Conservation (phyloP, 805 yeast genomes). For the Starmerella asiatica region DNA sequence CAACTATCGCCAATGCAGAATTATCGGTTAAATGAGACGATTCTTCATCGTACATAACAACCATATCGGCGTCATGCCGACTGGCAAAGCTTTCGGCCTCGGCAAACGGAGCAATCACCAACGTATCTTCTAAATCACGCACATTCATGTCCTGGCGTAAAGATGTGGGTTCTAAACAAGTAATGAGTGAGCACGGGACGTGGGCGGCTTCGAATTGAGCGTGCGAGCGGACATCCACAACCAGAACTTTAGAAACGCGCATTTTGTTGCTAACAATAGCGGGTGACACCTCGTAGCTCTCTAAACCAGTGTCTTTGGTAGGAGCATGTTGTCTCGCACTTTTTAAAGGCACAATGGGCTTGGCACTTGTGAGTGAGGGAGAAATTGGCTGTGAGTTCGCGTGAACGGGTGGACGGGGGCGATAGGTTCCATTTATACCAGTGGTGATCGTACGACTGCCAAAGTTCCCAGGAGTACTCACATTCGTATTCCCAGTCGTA, state of each 20-base stretch:
- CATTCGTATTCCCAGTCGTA: background rate
- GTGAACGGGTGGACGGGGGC: background rate
- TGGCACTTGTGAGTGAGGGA: background rate
- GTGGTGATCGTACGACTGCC: background rate
- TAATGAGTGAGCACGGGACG: conserved; percentile 42
- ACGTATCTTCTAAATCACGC: conserved; percentile 49
- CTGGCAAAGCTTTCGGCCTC: conserved; percentile 43
- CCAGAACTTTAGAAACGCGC: conserved; percentile 29
- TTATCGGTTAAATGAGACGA: conserved; percentile 10
- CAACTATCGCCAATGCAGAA: conserved; percentile 30
- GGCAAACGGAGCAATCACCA: conserved; percentile 42
- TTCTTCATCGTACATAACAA: conserved; percentile 51
- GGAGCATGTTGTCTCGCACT: background rate
- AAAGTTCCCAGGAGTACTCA: too few species aligned
- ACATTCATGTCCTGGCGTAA: conserved; percentile 41
- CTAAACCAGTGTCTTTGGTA: background rate
- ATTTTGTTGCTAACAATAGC: conserved; percentile 10
- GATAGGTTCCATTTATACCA: background rate
- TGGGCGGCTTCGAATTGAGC: conserved; percentile 50
- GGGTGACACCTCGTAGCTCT: conserved; percentile 14
- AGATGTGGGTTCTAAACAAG: conserved; percentile 65
- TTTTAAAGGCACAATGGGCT: background rate
- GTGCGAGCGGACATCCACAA: conserved; percentile 60
- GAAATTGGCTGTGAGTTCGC: background rate
- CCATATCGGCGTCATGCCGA: conserved; percentile 43